These are phyloP conservation scores for Ambrosia hybrid DNA, from an alignment of 140 eudicot species.

Conservation along the genomic window DNA sequence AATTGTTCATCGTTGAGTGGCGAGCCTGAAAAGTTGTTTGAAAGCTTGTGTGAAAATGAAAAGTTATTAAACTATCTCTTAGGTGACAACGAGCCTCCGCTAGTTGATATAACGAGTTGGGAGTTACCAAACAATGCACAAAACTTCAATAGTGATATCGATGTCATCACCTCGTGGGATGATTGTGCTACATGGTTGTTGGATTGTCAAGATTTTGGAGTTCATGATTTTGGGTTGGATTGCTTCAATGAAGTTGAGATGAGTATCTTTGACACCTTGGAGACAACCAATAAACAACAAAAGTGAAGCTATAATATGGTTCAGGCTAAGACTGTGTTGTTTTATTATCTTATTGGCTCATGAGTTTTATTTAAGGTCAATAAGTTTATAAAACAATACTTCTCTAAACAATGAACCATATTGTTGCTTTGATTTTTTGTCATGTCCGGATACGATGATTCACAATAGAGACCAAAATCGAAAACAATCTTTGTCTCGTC, in stretches of 20 bases:
- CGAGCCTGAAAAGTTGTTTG: slow-evolving; percentile 40
- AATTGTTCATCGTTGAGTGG: slow-evolving; percentile 35
- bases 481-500: neutral
- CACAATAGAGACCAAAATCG: neutral
- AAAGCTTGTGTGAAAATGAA: slow-evolving; percentile 53
- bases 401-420: neutral
- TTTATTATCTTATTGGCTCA: slow-evolving; percentile 7
- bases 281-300: slow-evolving; percentile 36
- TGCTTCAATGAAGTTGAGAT: slow-evolving; percentile 55
- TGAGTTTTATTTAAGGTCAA: neutral
- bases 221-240: slow-evolving; percentile 77
- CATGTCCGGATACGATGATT: neutral
- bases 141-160: slow-evolving; percentile 14
- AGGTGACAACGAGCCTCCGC: slow-evolving; percentile 58
- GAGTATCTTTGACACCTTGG: slow-evolving; percentile 43
- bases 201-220: slow-evolving; percentile 92
- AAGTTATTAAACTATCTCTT: slow-evolving; percentile 65
- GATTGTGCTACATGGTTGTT: slow-evolving; percentile 65
- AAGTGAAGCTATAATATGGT: slow-evolving; percentile 18
- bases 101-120: slow-evolving; percentile 54
- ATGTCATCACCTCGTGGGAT: slow-evolving; percentile 53
- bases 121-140: slow-evolving; percentile 41
- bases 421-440: neutral
- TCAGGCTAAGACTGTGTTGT: slow-evolving; percentile 4
- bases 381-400: slow-evolving; percentile 17